Conservation (phyloP, 352 stramenopile genomes). For the Aphanomyces cochlioides region DNA sequence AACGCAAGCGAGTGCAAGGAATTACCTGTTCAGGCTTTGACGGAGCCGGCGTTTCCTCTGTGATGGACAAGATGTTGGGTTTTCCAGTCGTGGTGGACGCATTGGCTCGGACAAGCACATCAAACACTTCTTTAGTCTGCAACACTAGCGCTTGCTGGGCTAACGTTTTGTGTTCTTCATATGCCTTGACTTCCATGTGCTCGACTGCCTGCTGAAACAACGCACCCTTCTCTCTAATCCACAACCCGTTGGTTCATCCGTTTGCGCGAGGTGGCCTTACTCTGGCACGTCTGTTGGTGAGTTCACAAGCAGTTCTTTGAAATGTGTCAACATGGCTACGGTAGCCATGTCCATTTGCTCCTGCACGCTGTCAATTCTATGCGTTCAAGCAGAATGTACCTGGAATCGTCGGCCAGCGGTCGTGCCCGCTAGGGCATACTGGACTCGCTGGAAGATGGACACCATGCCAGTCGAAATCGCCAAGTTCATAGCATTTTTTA, state of each 20-base stretch:
- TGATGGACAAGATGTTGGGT: conserved; percentile 44
- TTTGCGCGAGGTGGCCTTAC: background rate
- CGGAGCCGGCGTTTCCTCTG: conserved; percentile 36
- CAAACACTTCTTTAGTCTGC: conserved; percentile 34
- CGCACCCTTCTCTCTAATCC: conserved; percentile 54
- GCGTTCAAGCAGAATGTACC: conserved; percentile 32
- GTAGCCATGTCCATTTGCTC: conserved; percentile 79
- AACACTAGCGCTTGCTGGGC: conserved; percentile 58
- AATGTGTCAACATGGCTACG: conserved; percentile 72
- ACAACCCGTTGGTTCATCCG: background rate
- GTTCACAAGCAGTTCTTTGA: conserved; percentile 58
- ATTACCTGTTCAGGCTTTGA: conserved; percentile 29
- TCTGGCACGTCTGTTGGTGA: conserved; percentile 48
- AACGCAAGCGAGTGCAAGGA: background rate
- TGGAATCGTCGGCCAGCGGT: conserved; percentile 80
- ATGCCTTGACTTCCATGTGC: conserved; percentile 67
- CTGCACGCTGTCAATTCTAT: conserved; percentile 35
- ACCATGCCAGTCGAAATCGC: conserved; percentile 42
- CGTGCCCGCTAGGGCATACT: conserved; percentile 73
- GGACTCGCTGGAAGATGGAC: conserved; percentile 61
- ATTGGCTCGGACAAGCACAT: conserved; percentile 21
- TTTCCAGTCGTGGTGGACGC: background rate
- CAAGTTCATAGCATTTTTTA: background rate
- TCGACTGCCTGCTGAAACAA: conserved; percentile 74
- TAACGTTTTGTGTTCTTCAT: conserved; percentile 74